These are phyloP conservation scores for Mallotus nudiflorus DNA, from an alignment of 345 rosid genomes.

Conservation along the genomic window DNA sequence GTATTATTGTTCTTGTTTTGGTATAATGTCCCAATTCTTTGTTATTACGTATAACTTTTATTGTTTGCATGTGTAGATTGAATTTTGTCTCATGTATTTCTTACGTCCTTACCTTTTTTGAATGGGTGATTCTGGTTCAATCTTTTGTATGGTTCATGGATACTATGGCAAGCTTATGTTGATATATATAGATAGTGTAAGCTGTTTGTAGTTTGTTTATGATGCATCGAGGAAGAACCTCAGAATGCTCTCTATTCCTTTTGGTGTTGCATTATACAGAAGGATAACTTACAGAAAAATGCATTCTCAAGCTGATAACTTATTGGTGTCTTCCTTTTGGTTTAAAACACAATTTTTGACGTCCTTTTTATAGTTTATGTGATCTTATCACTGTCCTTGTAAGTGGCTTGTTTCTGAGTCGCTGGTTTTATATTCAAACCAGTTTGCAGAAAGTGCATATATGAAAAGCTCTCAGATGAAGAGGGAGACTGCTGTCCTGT, in stretches of 20 bases:
- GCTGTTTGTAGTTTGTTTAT: not conserved
- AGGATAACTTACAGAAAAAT: not conserved
- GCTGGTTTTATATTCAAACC: conserved; percentile 23
- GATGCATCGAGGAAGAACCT: not conserved
- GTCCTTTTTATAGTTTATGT: not conserved
- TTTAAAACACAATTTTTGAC: not conserved
- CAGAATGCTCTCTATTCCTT: not conserved
- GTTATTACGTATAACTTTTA: conserved; percentile 4
- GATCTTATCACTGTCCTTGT: no score
- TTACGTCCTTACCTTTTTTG: not conserved
- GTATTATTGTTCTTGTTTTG: not conserved
- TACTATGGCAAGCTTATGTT: not conserved
- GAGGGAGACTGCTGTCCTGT: conserved; percentile 68
- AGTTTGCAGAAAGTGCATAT: conserved; percentile 84
- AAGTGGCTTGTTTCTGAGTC: conserved; percentile 11
- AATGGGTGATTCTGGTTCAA: not conserved
- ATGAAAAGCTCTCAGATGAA: conserved; percentile 67
- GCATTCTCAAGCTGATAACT: not conserved
- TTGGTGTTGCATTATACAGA: not conserved
- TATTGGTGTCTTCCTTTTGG: not conserved
- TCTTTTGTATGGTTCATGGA: not conserved
- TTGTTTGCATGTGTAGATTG: conserved; percentile 17
- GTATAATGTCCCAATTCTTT: not conserved
- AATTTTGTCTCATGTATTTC: not conserved
- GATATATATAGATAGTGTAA: not conserved